phyloP scores from a whole-genome alignment of 768 basidiomycete genomes.

The Ramaria rubella region DNA sequence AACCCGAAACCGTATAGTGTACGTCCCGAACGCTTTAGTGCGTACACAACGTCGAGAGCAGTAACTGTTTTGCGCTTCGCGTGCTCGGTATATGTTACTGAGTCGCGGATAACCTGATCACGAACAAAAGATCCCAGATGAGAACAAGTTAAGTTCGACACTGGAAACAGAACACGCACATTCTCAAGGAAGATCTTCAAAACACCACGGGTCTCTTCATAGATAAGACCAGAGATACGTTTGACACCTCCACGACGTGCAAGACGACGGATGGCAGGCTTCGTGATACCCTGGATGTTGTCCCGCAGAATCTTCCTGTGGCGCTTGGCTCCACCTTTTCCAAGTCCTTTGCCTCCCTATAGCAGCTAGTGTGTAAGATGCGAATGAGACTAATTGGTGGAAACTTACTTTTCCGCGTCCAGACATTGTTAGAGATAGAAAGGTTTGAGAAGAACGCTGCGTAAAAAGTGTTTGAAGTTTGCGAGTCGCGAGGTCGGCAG shows the following conservation, averaged over 20 bases:
- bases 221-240: conserved; percentile 42
- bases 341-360: conserved; percentile 47
- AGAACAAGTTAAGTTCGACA: not conserved
- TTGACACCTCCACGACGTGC: conserved; percentile 49
- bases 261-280: conserved; percentile 46
- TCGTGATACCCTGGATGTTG: conserved; percentile 65
- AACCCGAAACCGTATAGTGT: conserved; percentile 51
- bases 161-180: conserved; percentile 16
- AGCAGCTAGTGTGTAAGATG: not conserved
- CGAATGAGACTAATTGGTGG: not conserved
- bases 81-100: conserved; percentile 60
- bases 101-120: conserved; percentile 41
- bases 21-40: conserved; percentile 51
- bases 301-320: conserved; percentile 78
- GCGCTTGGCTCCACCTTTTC: conserved; percentile 75
- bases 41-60: conserved; percentile 57
- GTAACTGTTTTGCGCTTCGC: conserved; percentile 51
- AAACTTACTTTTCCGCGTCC: conserved; percentile 63
- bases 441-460: not conserved
- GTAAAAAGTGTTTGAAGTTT: not conserved
- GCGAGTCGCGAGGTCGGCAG: not conserved
- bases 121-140: not conserved
- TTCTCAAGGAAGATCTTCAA: conserved; percentile 42
- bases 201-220: conserved; percentile 46
- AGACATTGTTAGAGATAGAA: conserved; percentile 43